Conservation (phyloP, 345 rosid species). For the Pistacia integerrima region DNA sequence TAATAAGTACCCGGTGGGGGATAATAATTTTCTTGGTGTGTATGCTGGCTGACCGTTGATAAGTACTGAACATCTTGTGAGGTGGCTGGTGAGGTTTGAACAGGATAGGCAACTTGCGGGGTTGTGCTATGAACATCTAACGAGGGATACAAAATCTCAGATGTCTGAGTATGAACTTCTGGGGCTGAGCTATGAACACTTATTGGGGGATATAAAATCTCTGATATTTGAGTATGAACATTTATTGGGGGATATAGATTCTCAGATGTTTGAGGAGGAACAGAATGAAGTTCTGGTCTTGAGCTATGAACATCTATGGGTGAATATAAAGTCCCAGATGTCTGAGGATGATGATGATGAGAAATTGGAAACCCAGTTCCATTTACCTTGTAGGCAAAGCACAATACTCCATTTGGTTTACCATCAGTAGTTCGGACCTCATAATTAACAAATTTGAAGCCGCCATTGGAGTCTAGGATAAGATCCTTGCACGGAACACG, state of each 20-base stretch:
- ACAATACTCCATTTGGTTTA: constrained; percentile 44
- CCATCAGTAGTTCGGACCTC: constrained; percentile 45
- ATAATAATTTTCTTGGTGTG: constrained; percentile 25
- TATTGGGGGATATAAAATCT: neutral
- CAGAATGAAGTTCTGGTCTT: neutral
- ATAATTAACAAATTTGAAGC: constrained; percentile 44
- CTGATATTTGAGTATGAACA: neutral
- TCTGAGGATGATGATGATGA: constrained; percentile 17
- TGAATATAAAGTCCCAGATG: neutral
- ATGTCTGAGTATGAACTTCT: neutral
- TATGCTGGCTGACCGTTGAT: constrained; percentile 4
- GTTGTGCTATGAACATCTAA: neutral
- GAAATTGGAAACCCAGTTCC: constrained; percentile 27
- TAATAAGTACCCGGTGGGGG: constrained; percentile 15
- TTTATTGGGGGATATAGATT: neutral
- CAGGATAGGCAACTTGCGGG: neutral
- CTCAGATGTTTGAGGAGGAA: constrained; percentile 2
- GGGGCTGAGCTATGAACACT: neutral
- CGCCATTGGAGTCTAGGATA: constrained; percentile 35
- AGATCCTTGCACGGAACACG: constrained; percentile 44
- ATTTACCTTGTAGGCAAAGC: constrained; percentile 36
- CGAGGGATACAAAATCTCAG: neutral
- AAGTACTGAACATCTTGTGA: neutral
- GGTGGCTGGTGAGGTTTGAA: neutral
- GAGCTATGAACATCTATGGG: neutral